These are phyloP conservation scores for Globisporangium solare DNA, from an alignment of 352 stramenopile genomes.

Conservation along the genomic window DNA sequence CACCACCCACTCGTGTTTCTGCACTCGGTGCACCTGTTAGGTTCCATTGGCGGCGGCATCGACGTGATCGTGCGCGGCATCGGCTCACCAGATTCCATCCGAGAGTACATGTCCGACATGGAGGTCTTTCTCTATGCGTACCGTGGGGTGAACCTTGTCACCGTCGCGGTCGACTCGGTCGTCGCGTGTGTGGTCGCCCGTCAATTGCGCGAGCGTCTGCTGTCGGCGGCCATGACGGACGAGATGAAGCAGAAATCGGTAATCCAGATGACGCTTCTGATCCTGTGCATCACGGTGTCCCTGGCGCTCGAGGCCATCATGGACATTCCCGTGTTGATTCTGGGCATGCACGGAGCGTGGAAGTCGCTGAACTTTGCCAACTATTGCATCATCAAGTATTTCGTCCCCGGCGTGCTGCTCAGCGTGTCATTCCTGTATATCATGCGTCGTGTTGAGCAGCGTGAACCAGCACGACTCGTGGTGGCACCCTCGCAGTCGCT, in stretches of 20 bases:
- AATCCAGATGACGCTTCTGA: slow-evolving; percentile 62
- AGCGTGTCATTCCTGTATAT: slow-evolving; percentile 66
- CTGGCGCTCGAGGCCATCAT: slow-evolving; percentile 48
- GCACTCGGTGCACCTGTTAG: slow-evolving; percentile 47
- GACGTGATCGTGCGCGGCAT: slow-evolving; percentile 25
- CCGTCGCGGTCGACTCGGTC: slow-evolving; percentile 36
- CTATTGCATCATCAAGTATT: slow-evolving; percentile 52
- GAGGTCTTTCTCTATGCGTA: slow-evolving; percentile 27
- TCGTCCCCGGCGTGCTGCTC: slow-evolving; percentile 43
- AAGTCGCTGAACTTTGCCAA: slow-evolving; percentile 24
- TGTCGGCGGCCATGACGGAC: slow-evolving; percentile 61
- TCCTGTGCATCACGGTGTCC: slow-evolving; percentile 34
- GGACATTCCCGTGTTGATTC: slow-evolving; percentile 39
- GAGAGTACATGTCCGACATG: slow-evolving; percentile 18
- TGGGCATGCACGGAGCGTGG: slow-evolving; percentile 21
- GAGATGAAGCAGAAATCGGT: slow-evolving; percentile 76
- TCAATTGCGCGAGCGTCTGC: slow-evolving; percentile 38
- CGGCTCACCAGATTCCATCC: slow-evolving; percentile 16
- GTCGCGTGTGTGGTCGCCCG: slow-evolving; percentile 38
- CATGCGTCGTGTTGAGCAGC: slow-evolving; percentile 68
- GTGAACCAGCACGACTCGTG: slow-evolving; percentile 42
- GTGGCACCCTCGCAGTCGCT: slow-evolving; percentile 44
- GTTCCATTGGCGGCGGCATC: slow-evolving; percentile 28
- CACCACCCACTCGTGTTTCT: slow-evolving; percentile 55
- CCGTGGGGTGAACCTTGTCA: slow-evolving; percentile 39